A percentile compares a stretch with the other conserved stretches of the same genome.
phyloP scores from a whole-genome alignment of 768 basidiomycete species.

The Sarcomyxa edulis region DNA sequence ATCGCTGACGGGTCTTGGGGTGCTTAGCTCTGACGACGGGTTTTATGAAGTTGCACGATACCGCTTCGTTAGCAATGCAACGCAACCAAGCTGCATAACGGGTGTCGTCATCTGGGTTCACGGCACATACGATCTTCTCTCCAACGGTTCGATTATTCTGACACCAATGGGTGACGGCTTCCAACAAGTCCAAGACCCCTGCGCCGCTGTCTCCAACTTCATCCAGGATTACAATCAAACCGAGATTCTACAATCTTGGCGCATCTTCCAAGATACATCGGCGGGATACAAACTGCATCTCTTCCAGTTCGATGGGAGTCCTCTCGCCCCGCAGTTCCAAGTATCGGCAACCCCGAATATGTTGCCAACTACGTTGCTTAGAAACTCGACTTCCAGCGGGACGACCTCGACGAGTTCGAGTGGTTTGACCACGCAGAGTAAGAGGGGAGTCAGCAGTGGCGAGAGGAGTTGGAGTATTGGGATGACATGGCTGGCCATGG shows the following conservation, averaged over 20 bases:
- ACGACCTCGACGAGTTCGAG: conserved; percentile 16
- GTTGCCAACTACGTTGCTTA: conserved; percentile 69
- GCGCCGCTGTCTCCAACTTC: conserved; percentile 83
- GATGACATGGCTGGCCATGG: no score
- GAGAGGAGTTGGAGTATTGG: conserved; percentile 1
- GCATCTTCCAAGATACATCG: conserved; percentile 62
- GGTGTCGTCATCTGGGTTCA: conserved; percentile 89
- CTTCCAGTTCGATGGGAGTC: conserved; percentile 73
- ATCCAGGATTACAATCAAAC: conserved; percentile 79
- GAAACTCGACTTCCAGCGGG: conserved; percentile 39
- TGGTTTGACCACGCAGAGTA: conserved; percentile 14
- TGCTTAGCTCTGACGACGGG: conserved; percentile 57
- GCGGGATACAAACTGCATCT: conserved; percentile 69
- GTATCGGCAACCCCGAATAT: conserved; percentile 75
- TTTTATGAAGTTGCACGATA: conserved; percentile 91
- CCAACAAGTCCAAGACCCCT: conserved; percentile 94
- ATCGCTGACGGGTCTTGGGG: conserved; percentile 2
- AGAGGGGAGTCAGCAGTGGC: background rate
- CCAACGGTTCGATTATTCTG: conserved; percentile 79
- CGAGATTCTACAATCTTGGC: conserved; percentile 62
- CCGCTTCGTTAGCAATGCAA: conserved; percentile 85
- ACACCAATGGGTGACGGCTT: conserved; percentile 80
- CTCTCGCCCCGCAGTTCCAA: conserved; percentile 66
- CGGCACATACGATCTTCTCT: conserved; percentile 61
- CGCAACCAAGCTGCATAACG: conserved; percentile 81